Evolutionary conservation across 2,329 filamentous ascomycete genomes (phyloP), one percentile per base, ranked within the genome.

Genomic region (Cytospora leucostoma): DNA sequence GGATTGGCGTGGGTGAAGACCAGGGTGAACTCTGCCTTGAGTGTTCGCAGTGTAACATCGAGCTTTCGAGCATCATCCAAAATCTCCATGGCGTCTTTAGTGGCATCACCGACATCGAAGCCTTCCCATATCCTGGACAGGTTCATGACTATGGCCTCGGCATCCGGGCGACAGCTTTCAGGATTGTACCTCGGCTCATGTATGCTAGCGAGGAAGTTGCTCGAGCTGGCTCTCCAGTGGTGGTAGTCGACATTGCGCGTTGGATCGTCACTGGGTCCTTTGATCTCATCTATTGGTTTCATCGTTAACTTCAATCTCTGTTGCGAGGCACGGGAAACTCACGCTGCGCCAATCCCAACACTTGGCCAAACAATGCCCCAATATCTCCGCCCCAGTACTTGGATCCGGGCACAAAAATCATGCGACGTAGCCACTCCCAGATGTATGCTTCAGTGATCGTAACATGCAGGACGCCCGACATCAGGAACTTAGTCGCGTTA

Each of bases 191-290:
- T 12, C 1, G 7, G 53, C 3, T 38, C 21, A 17, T 4, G 17
- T 10, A 62, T 17, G 19, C 12, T 54, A 19, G 17, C 19, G 11
- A 65, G 34, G 37, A 70, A 33, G 21, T 67, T 53, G 10, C 53
- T 54, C 0, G 63, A 66, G 19, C 51, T 64, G 1, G 65, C 53
- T 11, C 65, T 64, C 66, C 58, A 67, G 12, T 65, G 38, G 11
- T 69, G 67, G 17, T 56, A 61, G 17, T 63, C 54, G 0, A 49
- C 35, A 0, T 65, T 33, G 10, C 58, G 27, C 17, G 52, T 35
- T 21, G 10, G n/a, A 2, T 27, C 32, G 34, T 51, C 37, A n/a
- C n/a, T 4, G 47, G 38, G 3, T 11, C 52, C 0, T 15, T 7
- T 2, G 7, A 17, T 12, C 7, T 61, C 17, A 51, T 27, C n/a